A percentile compares a stretch with the other conserved stretches of the same genome.
phyloP scores from a whole-genome alignment of 108 stramenopile genomes.

The Cyclotella kingstonii region DNA sequence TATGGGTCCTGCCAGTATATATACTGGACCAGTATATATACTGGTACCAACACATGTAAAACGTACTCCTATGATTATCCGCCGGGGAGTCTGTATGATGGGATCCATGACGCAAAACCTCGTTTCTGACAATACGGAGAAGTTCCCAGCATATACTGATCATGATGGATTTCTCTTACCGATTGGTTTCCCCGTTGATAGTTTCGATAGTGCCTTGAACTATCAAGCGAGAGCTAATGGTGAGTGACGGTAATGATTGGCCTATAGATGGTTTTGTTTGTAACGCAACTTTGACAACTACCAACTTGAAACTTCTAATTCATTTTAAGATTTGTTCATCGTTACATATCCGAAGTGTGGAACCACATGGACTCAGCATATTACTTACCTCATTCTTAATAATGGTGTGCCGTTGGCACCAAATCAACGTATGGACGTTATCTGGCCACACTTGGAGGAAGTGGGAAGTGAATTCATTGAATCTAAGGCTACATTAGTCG shows the following conservation, averaged over 20 bases:
- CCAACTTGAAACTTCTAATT: no score
- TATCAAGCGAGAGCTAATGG: slow-evolving; percentile 44
- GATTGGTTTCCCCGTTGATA: slow-evolving; percentile 44
- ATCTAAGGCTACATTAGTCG: slow-evolving; percentile 20
- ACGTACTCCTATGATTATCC: not conserved
- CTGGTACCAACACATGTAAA: no score
- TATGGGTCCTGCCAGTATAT: no score
- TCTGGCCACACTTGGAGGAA: slow-evolving; percentile 59
- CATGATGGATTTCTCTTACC: slow-evolving; percentile 50
- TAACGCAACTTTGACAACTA: not conserved
- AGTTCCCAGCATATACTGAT: slow-evolving; percentile 44
- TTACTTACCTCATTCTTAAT: slow-evolving; percentile 54
- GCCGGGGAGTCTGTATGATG: not conserved
- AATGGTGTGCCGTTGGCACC: slow-evolving; percentile 43
- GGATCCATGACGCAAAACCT: not conserved
- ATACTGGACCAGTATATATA: no score
- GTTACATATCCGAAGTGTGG: slow-evolving; percentile 62
- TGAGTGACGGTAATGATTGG: not conserved
- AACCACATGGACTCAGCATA: slow-evolving; percentile 58
- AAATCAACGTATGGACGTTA: slow-evolving; percentile 38
- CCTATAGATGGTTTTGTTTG: not conserved
- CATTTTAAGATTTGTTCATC: slow-evolving; percentile 49
- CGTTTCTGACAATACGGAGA: not conserved
- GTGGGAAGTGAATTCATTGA: slow-evolving; percentile 42
- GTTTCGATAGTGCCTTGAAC: slow-evolving; percentile 33